Evolutionary conservation across 306 rosid genomes (phyloP), one percentile per base, ranked within the genome.

Genomic region (Casuarina equisetifolia): DNA sequence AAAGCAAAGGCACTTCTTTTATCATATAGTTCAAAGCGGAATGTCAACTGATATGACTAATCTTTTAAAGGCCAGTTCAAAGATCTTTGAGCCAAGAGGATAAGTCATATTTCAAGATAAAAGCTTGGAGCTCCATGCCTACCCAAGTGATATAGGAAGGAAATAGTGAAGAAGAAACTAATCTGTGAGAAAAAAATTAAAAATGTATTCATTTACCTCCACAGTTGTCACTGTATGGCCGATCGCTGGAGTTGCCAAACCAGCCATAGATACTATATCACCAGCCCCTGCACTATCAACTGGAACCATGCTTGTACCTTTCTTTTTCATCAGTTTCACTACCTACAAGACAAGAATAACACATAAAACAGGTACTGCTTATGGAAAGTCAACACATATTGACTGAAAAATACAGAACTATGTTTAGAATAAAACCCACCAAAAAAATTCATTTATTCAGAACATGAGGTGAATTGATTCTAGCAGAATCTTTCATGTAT

Each of bases 221-320:
- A 75, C 82, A n/a, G 73, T 89, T 78, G 96, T 85, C 71, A 95
- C 92, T 8, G 99, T 95, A 79, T 95, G 92, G 82, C 99, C 99
- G 73, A 95, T 95, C 75, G 96, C 70, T 63, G 97, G 99, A 72
- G 67, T 84, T 74, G 96, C 79, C 79, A 92, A 83, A 78, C 99
- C 99, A 68, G 97, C 97, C 87, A 95, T 82, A 69, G 99, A 95
- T 75, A 95, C 76, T 68, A 95, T 95, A 88, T 95, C 99, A 39
- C 97, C 99, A 20, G 99, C 99, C 74, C 99, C 99, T 75, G 97
- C 99, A 87, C 90, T 76, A 63, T 95, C 97, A 73, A 76, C 85
- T 64, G 81, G 88, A 84, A 86, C 91, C 87, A 89, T 88, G 84
- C 43, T 62, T 0, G 99, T 92, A 52, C 99, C 99, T 82, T 87